A percentile compares a stretch with the other conserved stretches of the same genome.
These are phyloP conservation scores for Monoraphidium neglectum DNA, from an alignment of 139 green algal species.

Conservation along the genomic window DNA sequence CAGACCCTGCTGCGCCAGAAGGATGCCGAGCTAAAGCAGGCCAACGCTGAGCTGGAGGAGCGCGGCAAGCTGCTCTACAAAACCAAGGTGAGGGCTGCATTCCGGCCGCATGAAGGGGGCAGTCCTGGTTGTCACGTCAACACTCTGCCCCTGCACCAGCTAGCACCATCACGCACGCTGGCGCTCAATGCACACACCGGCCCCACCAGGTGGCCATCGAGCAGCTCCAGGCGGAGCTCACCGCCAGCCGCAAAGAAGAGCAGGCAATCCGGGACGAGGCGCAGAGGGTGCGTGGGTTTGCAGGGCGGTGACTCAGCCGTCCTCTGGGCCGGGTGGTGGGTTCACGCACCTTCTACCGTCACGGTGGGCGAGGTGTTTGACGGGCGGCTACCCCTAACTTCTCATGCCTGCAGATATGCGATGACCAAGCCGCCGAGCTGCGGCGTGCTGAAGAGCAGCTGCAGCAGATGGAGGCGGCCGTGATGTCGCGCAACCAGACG, in stretches of 20 bases:
- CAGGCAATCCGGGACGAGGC: slow-evolving; percentile 47
- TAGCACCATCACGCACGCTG: too few species aligned
- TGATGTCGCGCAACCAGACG: slow-evolving; percentile 20
- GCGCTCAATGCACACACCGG: not conserved
- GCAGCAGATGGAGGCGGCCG: slow-evolving; percentile 29
- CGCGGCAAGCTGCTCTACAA: slow-evolving; percentile 55
- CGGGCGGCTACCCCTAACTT: too few species aligned
- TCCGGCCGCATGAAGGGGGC: not conserved
- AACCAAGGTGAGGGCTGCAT: slow-evolving; percentile 43
- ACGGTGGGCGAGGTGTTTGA: too few species aligned
- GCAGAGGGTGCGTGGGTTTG: slow-evolving; percentile 30
- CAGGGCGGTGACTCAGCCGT: too few species aligned
- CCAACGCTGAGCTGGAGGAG: slow-evolving; percentile 56
- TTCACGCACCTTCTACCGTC: too few species aligned
- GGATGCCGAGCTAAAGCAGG: slow-evolving; percentile 44
- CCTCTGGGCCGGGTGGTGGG: too few species aligned
- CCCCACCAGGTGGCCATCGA: slow-evolving; percentile 54
- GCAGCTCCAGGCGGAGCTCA: slow-evolving; percentile 56
- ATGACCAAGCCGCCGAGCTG: slow-evolving; percentile 44
- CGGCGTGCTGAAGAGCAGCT: slow-evolving; percentile 42
- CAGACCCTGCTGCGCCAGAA: slow-evolving; percentile 36
- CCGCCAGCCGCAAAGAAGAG: slow-evolving; percentile 45
- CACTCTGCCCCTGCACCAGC: not conserved
- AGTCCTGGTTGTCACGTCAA: too few species aligned
- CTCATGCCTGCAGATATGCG: slow-evolving; percentile 33